These are phyloP conservation scores for Aspergillus hortae DNA, from an alignment of 2,329 filamentous ascomycete species.

Conservation along the genomic window DNA sequence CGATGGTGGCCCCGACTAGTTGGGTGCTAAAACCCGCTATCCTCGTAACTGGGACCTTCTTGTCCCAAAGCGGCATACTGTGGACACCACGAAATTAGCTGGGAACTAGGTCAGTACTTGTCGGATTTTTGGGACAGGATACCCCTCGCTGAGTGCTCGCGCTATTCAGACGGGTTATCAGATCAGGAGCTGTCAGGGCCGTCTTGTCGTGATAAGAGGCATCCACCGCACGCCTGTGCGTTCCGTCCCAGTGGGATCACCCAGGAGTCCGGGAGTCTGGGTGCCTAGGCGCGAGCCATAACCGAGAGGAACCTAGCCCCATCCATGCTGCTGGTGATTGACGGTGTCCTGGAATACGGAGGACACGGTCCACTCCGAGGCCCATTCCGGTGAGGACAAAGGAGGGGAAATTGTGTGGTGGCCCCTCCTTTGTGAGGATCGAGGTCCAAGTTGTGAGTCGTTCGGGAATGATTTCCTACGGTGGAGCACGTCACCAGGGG, in stretches of 20 bases:
- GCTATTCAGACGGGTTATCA: background rate
- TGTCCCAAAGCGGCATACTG: background rate
- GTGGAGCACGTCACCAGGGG: too few species aligned
- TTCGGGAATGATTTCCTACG: background rate
- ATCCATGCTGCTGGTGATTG: too few species aligned
- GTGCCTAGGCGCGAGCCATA: background rate
- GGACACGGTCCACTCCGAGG: too few species aligned
- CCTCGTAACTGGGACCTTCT: conserved; percentile 5
- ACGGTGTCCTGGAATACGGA: too few species aligned
- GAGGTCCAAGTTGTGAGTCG: background rate
- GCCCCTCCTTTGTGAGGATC: background rate
- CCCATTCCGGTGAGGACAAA: too few species aligned
- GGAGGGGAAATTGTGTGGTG: too few species aligned
- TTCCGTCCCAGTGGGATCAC: background rate
- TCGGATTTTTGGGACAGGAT: too few species aligned
- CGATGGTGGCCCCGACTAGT: background rate
- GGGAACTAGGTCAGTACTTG: too few species aligned
- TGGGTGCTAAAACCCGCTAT: conserved; percentile 4
- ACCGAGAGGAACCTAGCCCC: background rate
- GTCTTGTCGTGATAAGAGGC: background rate
- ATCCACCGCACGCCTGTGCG: background rate
- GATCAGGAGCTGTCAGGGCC: background rate
- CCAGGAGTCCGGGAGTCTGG: background rate
- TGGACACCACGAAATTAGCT: background rate
- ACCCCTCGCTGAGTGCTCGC: too few species aligned